phyloP scores from a whole-genome alignment of 768 basidiomycete species.

The Heimioporus sp. region DNA sequence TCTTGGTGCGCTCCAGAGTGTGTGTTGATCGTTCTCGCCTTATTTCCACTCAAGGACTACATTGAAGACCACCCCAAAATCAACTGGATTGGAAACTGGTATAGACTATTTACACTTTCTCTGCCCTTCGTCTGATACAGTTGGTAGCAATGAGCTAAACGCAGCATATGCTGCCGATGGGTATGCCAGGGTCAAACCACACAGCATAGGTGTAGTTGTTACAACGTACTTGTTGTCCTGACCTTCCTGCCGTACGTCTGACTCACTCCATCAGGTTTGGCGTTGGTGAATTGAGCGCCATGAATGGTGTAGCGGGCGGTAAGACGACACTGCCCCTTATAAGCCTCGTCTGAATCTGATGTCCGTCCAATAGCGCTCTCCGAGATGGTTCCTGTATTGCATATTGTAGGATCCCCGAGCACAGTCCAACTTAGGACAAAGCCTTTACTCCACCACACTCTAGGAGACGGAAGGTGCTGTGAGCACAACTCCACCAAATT shows the following conservation, averaged over 20 bases:
- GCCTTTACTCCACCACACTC: slow-evolving; percentile 83
- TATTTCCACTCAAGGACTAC: slow-evolving; percentile 51
- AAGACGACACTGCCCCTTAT: slow-evolving; percentile 5
- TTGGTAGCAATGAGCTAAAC: slow-evolving; percentile 73
- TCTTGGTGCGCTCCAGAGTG: slow-evolving; percentile 21
- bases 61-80: slow-evolving; percentile 78
- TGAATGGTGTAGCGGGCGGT: slow-evolving; percentile 82
- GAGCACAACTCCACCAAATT: background rate
- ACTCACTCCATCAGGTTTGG: slow-evolving; percentile 57
- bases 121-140: background rate
- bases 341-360: slow-evolving; percentile 2
- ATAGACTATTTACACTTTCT: slow-evolving; percentile 1
- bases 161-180: slow-evolving; percentile 92
- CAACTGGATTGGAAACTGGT: slow-evolving; percentile 89
- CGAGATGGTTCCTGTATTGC: slow-evolving; percentile 88
- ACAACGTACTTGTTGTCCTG: slow-evolving; percentile 59
- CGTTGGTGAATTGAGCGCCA: slow-evolving; percentile 90
- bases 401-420: slow-evolving; percentile 82
- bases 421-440: slow-evolving; percentile 67
- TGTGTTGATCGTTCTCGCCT: background rate
- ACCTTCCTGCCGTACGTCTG: background rate
- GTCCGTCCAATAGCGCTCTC: slow-evolving; percentile 53
- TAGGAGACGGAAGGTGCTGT: slow-evolving; percentile 72
- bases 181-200: slow-evolving; percentile 83
- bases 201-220: slow-evolving; percentile 64